Evolutionary conservation across 2,329 filamentous ascomycete genomes (phyloP), one percentile per base, ranked within the genome.

Genomic region (Botrytis fragariae): DNA sequence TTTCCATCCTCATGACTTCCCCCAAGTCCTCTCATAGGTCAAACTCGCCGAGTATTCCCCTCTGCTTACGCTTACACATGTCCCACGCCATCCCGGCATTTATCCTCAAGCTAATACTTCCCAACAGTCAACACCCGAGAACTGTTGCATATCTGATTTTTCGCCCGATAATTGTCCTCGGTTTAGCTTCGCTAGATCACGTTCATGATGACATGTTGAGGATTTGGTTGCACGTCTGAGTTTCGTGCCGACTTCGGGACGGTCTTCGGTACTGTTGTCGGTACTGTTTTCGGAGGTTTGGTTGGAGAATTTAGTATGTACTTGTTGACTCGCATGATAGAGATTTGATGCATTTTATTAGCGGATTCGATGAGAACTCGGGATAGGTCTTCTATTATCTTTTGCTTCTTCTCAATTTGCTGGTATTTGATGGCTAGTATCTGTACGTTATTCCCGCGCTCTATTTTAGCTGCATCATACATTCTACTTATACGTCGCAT

Each of bases 171-270:
- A 44, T 44, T 29, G 29, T 32, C 62, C 39, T 45, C 62, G 39
- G 62, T 5, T 5, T 22, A 45, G 39, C 61, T 45, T 64, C 61
- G 61, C n/a, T n/a, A n/a, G 12, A 16, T 29, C 12, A 64, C 14
- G 54, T 59, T 18, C n/a, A 25, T 8, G 39, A 45, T 3, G 20
- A 7, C 12, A 16, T 54, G 12, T 45, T 32, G n/a, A n/a, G 3
- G 18, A 7, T 45, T 45, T 45, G 8, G 62, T 64, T 64, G 62
- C 62, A 45, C 9, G 39, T 64, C 62, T 45, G 25, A 14, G n/a
- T 32, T 25, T 64, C 62, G 62, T 25, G 42, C 62, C n/a, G 62
- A 64, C 39, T 45, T 64, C 62, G 39, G 62, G 62, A n/a, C 39
- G 61, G 61, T 22, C 20, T 16, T 64, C 39, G 39, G 61, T n/a